Evolutionary conservation across 1,284 basidiomycete genomes (phyloP).

Genomic region (Apiotrichum brassicae): DNA sequence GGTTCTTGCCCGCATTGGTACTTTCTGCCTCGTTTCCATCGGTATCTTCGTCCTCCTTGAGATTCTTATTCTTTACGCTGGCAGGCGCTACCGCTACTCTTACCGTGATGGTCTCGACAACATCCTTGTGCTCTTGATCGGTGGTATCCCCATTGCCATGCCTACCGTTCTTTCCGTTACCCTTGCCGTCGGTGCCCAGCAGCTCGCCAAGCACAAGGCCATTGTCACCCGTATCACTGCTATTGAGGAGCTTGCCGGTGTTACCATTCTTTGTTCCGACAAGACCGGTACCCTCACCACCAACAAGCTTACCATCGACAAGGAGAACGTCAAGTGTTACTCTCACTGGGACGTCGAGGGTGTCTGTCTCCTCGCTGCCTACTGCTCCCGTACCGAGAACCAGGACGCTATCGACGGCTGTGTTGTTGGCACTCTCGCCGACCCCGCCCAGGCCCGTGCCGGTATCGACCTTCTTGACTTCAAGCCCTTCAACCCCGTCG

Average conservation of each 20-base stretch:
- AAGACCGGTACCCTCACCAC: slow-evolving; percentile 96
- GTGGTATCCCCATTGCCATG: slow-evolving; percentile 99
- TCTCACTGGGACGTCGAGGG: slow-evolving; percentile 81
- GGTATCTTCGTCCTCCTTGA: slow-evolving; percentile 87
- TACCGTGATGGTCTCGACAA: slow-evolving; percentile 95
- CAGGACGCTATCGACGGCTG: slow-evolving; percentile 93
- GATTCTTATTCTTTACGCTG: slow-evolving; percentile 80
- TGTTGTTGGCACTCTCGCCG: slow-evolving; percentile 73
- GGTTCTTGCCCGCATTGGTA: slow-evolving; percentile 91
- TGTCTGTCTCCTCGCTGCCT: slow-evolving; percentile 86
- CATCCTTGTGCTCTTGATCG: slow-evolving; percentile 93
- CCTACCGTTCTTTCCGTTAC: slow-evolving; percentile 94
- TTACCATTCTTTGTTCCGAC: slow-evolving; percentile 94
- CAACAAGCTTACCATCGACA: slow-evolving; percentile 98
- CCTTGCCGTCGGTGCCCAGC: slow-evolving; percentile 94
- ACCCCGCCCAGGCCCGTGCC: slow-evolving; percentile 66
- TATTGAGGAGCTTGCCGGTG: slow-evolving; percentile 93
- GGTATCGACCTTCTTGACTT: slow-evolving; percentile 96
- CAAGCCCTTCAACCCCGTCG: slow-evolving; percentile 98
- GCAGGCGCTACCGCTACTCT: slow-evolving; percentile 71
- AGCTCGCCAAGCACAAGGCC: slow-evolving; percentile 96
- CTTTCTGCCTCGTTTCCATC: slow-evolving; percentile 90
- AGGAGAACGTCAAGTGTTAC: slow-evolving; percentile 84
- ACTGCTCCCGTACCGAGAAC: slow-evolving; percentile 96
- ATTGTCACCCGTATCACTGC: slow-evolving; percentile 98